These are phyloP conservation scores for Crithidia bombi DNA, from an alignment of 208 protist species.

Conservation along the genomic window DNA sequence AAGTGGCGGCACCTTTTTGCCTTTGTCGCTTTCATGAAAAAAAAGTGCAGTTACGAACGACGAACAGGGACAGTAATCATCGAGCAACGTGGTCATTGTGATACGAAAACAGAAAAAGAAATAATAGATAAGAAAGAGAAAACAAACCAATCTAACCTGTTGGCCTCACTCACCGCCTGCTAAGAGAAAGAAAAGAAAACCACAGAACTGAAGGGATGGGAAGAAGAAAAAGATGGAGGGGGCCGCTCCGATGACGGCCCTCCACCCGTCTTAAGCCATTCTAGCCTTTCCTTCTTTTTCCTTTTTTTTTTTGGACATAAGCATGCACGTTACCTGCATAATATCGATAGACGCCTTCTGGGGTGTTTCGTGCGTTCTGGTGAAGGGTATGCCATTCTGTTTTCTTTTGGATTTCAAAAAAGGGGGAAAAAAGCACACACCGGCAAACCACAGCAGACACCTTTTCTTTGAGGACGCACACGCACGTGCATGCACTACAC, in stretches of 20 bases:
- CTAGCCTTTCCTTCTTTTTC: neutral
- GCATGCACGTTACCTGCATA: neutral
- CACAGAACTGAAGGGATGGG: too few species aligned
- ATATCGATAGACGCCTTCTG: neutral
- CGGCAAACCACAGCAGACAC: too few species aligned
- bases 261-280: too few species aligned
- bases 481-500: too few species aligned
- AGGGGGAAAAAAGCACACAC: too few species aligned
- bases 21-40: neutral
- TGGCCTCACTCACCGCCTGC: neutral
- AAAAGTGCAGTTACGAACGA: conserved; percentile 1
- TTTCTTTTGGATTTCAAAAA: neutral
- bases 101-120: neutral
- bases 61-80: neutral
- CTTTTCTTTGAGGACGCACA: too few species aligned
- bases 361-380: neutral
- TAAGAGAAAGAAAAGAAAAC: neutral
- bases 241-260: neutral
- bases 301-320: neutral
- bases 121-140: too few species aligned
- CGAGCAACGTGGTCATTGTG: neutral
- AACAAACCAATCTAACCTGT: neutral
- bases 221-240: neutral
- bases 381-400: too few species aligned
- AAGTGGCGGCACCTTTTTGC: neutral